Evolutionary conservation across 257 asterid genomes (phyloP).

Genomic region (Nicotiana paniculata): DNA sequence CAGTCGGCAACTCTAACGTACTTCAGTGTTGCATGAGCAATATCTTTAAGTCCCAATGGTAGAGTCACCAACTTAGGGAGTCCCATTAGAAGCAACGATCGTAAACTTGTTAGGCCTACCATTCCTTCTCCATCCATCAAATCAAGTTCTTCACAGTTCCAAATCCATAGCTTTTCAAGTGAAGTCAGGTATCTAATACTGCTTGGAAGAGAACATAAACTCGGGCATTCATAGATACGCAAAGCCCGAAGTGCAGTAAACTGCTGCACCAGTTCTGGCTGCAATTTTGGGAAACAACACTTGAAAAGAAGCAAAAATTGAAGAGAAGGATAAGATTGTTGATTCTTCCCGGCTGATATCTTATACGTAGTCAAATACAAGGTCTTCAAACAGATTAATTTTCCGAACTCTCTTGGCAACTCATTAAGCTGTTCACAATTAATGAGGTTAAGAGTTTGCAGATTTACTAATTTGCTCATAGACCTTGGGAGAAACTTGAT

Average conservation of each 20-base stretch:
- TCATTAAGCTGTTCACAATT: slow-evolving; percentile 39
- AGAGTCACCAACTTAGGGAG: too few relatives aligned
- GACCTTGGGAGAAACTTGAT: too few relatives aligned
- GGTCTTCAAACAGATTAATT: slow-evolving; percentile 27
- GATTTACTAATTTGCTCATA: slow-evolving; percentile 12
- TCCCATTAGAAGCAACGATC: too few relatives aligned
- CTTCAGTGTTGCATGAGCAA: too few relatives aligned
- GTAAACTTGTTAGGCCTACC: too few relatives aligned
- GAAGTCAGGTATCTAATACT: too few relatives aligned
- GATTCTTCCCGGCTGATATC: slow-evolving; percentile 19
- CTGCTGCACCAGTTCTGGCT: slow-evolving; percentile 28
- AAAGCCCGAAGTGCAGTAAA: slow-evolving; percentile 31
- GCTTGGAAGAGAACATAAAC: slow-evolving; percentile 32
- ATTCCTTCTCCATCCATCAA: too few relatives aligned
- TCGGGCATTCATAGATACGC: slow-evolving; percentile 42
- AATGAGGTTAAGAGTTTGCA: slow-evolving; percentile 44
- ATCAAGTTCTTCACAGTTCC: too few relatives aligned
- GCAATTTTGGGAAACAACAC: slow-evolving; percentile 29
- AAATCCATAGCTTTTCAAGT: too few relatives aligned
- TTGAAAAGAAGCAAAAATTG: slow-evolving; percentile 40
- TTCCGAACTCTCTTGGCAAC: slow-evolving; percentile 23
- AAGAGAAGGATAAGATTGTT: slow-evolving; percentile 25
- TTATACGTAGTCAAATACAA: slow-evolving; percentile 37
- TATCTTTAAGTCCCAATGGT: too few relatives aligned
- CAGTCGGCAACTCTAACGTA: too few relatives aligned